Percentiles rank a stretch among this genome's conserved stretches.
Conservation (phyloP, 1,284 basidiomycete species). For the Fomitopsis pinicola region DNA sequence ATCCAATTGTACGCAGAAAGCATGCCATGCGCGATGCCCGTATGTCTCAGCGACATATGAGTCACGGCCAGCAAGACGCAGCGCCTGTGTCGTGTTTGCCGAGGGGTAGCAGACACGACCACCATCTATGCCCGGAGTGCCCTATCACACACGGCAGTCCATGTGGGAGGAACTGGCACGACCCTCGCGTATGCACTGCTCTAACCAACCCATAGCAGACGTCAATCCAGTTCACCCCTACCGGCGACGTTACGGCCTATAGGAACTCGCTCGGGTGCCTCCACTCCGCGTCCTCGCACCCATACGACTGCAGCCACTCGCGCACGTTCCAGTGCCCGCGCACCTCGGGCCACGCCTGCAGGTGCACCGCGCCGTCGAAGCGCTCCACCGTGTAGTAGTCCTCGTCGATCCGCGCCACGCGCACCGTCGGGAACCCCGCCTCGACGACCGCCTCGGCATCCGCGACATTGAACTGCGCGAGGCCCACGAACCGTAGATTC, state of each 20-base stretch:
- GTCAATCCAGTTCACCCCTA: not conserved
- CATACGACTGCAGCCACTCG: conserved; percentile 58
- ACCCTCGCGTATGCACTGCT: not conserved
- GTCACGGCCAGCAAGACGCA: too few species aligned
- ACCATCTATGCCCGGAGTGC: too few species aligned
- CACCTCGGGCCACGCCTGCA: conserved; percentile 49
- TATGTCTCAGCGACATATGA: too few species aligned
- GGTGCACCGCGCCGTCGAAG: conserved; percentile 13
- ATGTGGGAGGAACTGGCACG: too few species aligned
- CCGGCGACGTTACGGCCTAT: not conserved
- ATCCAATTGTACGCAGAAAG: too few species aligned
- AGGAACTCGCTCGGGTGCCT: conserved; percentile 26
- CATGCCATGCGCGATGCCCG: too few species aligned
- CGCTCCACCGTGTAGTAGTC: conserved; percentile 60
- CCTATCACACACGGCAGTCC: too few species aligned
- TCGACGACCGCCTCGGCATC: conserved; percentile 44
- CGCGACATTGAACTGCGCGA: conserved; percentile 44
- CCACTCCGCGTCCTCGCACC: conserved; percentile 27
- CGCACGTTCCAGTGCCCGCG: conserved; percentile 45
- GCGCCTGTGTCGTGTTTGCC: too few species aligned
- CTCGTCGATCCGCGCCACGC: conserved; percentile 49
- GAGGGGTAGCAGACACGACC: too few species aligned
- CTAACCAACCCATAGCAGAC: not conserved
- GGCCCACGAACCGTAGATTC: conserved; percentile 47
- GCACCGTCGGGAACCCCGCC: conserved; percentile 56